Conservation (phyloP, 495 filamentous ascomycete species). For the Podospora comata region DNA sequence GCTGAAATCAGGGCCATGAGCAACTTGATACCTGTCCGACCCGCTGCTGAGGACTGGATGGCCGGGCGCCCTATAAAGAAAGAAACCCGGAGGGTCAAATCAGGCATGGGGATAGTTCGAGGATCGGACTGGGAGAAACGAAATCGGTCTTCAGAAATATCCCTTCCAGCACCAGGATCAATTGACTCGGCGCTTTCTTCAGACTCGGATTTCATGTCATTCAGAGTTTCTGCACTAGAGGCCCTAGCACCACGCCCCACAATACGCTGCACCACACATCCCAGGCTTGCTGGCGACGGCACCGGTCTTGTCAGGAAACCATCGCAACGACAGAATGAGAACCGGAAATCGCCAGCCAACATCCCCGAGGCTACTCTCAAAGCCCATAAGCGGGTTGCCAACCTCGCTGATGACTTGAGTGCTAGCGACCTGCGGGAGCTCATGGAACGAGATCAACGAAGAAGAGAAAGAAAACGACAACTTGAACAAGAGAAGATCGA, state of each 20-base stretch:
- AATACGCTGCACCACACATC: conserved; percentile 66
- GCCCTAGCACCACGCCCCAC: conserved; percentile 76
- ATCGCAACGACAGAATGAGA: conserved; percentile 27
- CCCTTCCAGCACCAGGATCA: conserved; percentile 67
- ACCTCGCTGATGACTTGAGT: conserved; percentile 76
- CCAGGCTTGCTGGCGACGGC: conserved; percentile 43
- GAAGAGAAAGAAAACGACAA: conserved; percentile 68
- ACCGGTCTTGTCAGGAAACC: conserved; percentile 33
- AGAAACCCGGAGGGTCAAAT: conserved; percentile 62
- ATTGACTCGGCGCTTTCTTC: conserved; percentile 70
- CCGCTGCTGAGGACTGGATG: conserved; percentile 51
- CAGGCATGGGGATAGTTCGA: conserved; percentile 38
- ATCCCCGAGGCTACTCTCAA: conserved; percentile 63
- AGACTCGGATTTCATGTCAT: conserved; percentile 65
- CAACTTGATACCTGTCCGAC: conserved; percentile 61
- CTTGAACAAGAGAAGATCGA: conserved; percentile 69
- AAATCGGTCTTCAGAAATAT: conserved; percentile 67
- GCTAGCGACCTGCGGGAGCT: conserved; percentile 75
- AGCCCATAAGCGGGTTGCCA: conserved; percentile 70
- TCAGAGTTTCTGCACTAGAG: conserved; percentile 70
- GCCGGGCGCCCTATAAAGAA: conserved; percentile 52
- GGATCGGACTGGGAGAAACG: conserved; percentile 53
- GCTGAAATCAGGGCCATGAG: conserved; percentile 86
- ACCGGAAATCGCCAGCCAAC: conserved; percentile 43
- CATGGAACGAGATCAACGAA: conserved; percentile 78